phyloP scores from a whole-genome alignment of 352 stramenopile species.

The Phytophthora lateralis region DNA sequence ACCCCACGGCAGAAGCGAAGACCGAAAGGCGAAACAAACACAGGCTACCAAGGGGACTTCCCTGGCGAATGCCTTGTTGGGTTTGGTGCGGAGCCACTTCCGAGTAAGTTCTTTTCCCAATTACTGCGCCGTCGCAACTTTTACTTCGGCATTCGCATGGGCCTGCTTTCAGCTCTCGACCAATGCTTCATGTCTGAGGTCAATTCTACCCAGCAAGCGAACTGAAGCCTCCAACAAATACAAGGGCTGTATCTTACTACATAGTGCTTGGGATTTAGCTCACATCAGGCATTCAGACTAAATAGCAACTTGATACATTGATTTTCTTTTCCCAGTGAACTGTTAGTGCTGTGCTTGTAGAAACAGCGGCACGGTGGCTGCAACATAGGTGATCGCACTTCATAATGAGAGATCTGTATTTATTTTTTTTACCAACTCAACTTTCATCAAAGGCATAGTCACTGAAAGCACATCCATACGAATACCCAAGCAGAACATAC shows the following conservation, averaged over 20 bases:
- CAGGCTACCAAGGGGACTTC: constrained; percentile 17
- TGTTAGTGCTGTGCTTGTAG: too few species aligned
- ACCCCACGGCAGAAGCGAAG: constrained; percentile 20
- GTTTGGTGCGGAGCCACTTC: constrained; percentile 30
- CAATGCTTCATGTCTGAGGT: constrained; percentile 10
- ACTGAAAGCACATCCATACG: constrained; percentile 18
- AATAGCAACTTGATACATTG: too few species aligned
- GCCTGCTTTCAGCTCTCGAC: constrained; percentile 21
- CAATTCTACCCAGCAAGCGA: not conserved
- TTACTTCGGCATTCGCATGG: constrained; percentile 36
- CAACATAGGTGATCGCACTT: too few species aligned
- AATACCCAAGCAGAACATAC: constrained; percentile 40
- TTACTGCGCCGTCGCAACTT: constrained; percentile 38
- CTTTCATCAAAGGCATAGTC: not conserved
- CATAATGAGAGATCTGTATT: too few species aligned
- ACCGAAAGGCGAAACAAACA: constrained; percentile 2
- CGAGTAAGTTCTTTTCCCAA: constrained; percentile 25
- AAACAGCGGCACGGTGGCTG: too few species aligned
- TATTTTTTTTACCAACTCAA: not conserved
- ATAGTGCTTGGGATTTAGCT: too few species aligned
- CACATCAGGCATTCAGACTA: too few species aligned
- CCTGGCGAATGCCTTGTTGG: constrained; percentile 38
- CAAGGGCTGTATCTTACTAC: too few species aligned
- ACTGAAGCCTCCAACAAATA: too few species aligned
- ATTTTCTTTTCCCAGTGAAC: too few species aligned